Conservation (phyloP, 208 protist genomes). For the Acanthamoeba polyphaga region DNA sequence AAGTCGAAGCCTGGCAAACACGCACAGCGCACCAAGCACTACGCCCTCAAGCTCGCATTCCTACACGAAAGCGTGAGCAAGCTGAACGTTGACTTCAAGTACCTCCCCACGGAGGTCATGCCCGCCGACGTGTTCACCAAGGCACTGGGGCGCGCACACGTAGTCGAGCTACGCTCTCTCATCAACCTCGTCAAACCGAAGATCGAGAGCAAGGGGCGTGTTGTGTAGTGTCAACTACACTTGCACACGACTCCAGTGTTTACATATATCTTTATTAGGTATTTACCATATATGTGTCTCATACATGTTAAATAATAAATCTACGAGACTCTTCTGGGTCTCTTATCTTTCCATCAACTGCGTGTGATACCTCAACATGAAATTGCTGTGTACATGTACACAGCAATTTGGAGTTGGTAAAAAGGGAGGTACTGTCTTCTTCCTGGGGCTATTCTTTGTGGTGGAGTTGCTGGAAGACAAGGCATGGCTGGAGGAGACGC, state of each 20-base stretch:
- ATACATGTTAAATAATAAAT: no score
- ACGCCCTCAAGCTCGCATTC: not conserved
- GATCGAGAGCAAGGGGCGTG: not conserved
- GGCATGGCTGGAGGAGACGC: no score
- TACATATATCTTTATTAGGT: no score
- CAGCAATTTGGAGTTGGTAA: no score
- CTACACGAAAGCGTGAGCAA: not conserved
- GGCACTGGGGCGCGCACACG: not conserved
- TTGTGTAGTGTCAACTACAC: no score
- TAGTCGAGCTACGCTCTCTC: not conserved
- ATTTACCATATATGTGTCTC: no score
- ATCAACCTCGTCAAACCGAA: not conserved
- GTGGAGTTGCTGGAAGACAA: no score
- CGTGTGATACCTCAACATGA: not conserved
- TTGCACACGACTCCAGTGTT: no score
- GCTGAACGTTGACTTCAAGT: not conserved
- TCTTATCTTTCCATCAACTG: not conserved
- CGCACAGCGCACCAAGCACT: constrained; percentile 6
- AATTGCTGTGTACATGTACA: no score
- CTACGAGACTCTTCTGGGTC: no score
- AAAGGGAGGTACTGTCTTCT: no score
- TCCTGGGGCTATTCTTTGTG: no score
- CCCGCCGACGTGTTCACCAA: constrained; percentile 54
- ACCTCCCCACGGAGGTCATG: constrained; percentile 24
- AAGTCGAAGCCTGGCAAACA: not conserved